phyloP scores from a whole-genome alignment of 768 basidiomycete species.

The Trametes coccinea region DNA sequence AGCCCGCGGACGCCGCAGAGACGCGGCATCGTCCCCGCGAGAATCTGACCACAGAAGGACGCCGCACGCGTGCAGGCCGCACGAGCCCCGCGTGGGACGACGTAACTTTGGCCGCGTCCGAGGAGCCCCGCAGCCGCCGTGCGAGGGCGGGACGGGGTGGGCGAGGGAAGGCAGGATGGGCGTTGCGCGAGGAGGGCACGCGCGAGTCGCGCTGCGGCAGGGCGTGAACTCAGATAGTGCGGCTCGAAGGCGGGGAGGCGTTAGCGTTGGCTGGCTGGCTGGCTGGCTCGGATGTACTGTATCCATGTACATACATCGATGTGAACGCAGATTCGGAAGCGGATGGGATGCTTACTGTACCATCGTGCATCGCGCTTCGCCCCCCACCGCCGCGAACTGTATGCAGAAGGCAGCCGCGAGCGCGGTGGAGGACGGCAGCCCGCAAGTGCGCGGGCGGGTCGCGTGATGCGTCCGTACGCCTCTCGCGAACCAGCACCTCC shows the following conservation, averaged over 20 bases:
- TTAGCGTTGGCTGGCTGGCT: not conserved
- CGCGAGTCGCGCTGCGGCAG: not conserved
- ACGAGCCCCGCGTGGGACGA: not conserved
- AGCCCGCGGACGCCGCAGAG: constrained; percentile 1
- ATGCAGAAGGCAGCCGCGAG: not conserved
- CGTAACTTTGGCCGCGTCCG: not conserved
- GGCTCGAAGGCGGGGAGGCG: not conserved
- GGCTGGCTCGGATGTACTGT: not conserved
- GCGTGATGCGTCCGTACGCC: constrained; percentile 2
- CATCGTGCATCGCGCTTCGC: too few species aligned
- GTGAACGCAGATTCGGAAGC: not conserved
- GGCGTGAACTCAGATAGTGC: constrained; percentile 2
- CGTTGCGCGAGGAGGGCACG: not conserved
- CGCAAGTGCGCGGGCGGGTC: not conserved
- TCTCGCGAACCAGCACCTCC: not conserved
- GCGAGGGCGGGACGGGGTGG: not conserved
- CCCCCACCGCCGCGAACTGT: too few species aligned
- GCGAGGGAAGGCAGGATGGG: not conserved
- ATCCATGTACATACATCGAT: not conserved
- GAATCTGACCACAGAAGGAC: not conserved
- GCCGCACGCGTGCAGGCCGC: not conserved
- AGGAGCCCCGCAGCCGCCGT: not conserved
- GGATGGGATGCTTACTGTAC: too few species aligned
- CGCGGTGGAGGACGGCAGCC: not conserved
- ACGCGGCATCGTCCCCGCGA: not conserved